Percentiles rank a stretch among this genome's conserved stretches.
These are phyloP conservation scores for Xylaria acuta DNA, from an alignment of 495 filamentous ascomycete species.

Conservation along the genomic window DNA sequence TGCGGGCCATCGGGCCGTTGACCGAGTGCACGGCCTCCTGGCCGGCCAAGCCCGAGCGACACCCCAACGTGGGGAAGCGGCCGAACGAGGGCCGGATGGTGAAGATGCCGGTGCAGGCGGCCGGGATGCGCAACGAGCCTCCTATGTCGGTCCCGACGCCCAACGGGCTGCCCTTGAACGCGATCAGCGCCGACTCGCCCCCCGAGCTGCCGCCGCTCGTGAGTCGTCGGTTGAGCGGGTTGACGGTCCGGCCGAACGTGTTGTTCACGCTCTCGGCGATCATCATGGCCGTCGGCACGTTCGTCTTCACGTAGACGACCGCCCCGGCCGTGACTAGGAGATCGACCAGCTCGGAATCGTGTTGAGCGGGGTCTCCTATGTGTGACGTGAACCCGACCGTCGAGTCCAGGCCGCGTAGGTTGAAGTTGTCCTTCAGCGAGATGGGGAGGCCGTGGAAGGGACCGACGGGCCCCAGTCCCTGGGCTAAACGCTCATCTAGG, in stretches of 20 bases:
- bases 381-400: slow-evolving; percentile 51
- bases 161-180: slow-evolving; percentile 72
- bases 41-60: slow-evolving; percentile 80
- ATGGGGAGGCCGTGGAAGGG: slow-evolving; percentile 86
- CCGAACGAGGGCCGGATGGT: slow-evolving; percentile 82
- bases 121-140: slow-evolving; percentile 83
- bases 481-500: slow-evolving; percentile 61
- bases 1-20: slow-evolving; percentile 87
- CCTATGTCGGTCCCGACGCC: slow-evolving; percentile 90
- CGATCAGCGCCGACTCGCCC: slow-evolving; percentile 79
- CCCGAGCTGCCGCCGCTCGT: slow-evolving; percentile 88
- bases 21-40: slow-evolving; percentile 85
- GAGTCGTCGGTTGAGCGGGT: slow-evolving; percentile 76
- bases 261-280: slow-evolving; percentile 86
- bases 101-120: slow-evolving; percentile 87
- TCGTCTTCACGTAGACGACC: slow-evolving; percentile 91
- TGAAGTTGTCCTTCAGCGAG: slow-evolving; percentile 78
- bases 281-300: slow-evolving; percentile 81
- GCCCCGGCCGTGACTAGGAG: slow-evolving; percentile 80
- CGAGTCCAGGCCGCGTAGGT: slow-evolving; percentile 62
- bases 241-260: slow-evolving; percentile 75
- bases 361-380: slow-evolving; percentile 35
- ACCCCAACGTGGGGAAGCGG: slow-evolving; percentile 80
- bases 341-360: slow-evolving; percentile 41
- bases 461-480: slow-evolving; percentile 58